Evolutionary conservation across 2,329 filamentous ascomycete genomes (phyloP), one percentile per base, ranked within the genome.

Genomic region (Beauveria scarabaeidicola): DNA sequence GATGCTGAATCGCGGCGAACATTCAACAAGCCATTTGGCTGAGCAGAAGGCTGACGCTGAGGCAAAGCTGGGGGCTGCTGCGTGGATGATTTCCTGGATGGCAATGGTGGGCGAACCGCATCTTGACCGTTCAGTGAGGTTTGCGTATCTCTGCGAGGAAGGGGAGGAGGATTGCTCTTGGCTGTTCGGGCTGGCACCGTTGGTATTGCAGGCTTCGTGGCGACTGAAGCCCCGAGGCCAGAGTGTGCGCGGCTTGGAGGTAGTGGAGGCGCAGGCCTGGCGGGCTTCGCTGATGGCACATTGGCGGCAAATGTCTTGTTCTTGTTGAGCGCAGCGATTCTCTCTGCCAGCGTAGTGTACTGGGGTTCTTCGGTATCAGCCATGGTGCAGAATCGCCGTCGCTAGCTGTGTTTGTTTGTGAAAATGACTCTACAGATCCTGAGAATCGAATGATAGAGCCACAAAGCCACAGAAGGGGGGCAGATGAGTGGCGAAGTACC

Each of bases 321-420:
- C 67, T 75, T 73, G 65, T 86, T 86, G 63, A 87, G 76, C 32
- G 84, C 84, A 10, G 84, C 83, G 63, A 87, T 87, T 56, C 84
- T 78, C 70, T 86, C 82, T 5, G 81, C 78, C 27, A 87, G 76
- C 8, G 80, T 80, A 61, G 75, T 84, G 69, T 84, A 86, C 62
- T 80, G 80, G 43, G 82, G 82, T 67, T 86, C 84, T 65, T 85
- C 81, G 48, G 78, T 74, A 56, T 87, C 84, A 8, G 82, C 77
- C 84, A 87, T 87, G 61, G 54, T 64, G 44, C 19, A 21, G 3
- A n/a, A 38, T 41, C 19, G 15, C 23, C 3, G 8, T 32, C 13
- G 23, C 8, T 17, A 11, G 10, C 36, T 36, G 44, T 23, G 48
- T 38, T 10, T 19, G 50, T 5, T 3, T 38, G 15, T 44, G 19